Evolutionary conservation across 106 monocot species (phyloP).

Genomic region (Allium cepa): DNA sequence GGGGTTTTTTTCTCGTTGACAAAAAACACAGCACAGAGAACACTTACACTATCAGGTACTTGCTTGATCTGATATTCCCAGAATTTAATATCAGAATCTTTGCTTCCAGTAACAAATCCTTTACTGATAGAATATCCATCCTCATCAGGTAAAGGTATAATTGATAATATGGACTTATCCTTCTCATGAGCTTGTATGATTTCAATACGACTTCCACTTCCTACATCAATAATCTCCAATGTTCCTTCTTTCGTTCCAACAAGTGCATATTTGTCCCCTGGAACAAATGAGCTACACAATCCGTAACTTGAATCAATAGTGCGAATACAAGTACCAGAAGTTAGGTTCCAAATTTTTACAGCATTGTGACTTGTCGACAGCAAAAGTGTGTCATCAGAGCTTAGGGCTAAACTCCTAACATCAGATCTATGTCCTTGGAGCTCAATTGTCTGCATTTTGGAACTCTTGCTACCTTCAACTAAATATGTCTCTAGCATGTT

Average conservation of each 20-base stretch:
- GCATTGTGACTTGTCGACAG: slow-evolving; percentile 95
- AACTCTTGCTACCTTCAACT: slow-evolving; percentile 31
- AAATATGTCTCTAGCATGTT: slow-evolving; percentile 81
- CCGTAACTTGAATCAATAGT: slow-evolving; percentile 91
- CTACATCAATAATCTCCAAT: slow-evolving; percentile 85
- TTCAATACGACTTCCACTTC: slow-evolving; percentile 67
- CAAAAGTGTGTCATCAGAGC: slow-evolving; percentile 67
- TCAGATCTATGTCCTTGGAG: slow-evolving; percentile 92
- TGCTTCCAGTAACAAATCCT: slow-evolving; percentile 85
- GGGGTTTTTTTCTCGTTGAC: too few species aligned
- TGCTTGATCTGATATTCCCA: slow-evolving; percentile 78
- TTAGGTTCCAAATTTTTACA: slow-evolving; percentile 94
- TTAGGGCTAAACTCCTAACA: slow-evolving; percentile 78
- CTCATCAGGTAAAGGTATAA: slow-evolving; percentile 47
- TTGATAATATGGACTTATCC: slow-evolving; percentile 45
- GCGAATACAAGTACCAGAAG: slow-evolving; percentile 72
- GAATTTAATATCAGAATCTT: slow-evolving; percentile 83
- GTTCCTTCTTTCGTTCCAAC: slow-evolving; percentile 82
- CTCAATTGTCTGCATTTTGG: slow-evolving; percentile 61
- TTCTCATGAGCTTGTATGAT: slow-evolving; percentile 68
- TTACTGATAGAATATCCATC: slow-evolving; percentile 27
- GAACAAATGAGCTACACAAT: slow-evolving; percentile 70
- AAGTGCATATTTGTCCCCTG: slow-evolving; percentile 67
- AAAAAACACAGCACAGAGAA: neutral
- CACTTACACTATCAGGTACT: slow-evolving; percentile 55